Base-by-base conservation (phyloP, 2,329 filamentous ascomycete genomes). In the Iodosphaeria phyllophila region DNA sequence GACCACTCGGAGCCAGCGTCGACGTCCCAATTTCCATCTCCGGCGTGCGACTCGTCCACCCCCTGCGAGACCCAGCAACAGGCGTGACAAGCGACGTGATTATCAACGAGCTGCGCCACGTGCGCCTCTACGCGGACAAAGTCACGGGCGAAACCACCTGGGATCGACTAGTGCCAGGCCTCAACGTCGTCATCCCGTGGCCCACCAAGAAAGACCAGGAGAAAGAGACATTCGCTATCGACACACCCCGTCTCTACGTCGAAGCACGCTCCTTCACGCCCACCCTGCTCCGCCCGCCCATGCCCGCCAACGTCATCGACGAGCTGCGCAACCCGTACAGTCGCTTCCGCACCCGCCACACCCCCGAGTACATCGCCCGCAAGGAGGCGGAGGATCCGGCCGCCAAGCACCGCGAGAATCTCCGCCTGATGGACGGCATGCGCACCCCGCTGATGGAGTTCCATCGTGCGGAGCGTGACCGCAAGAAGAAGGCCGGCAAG, bases 281-380 rank as follows among this genome's bases (percentile, higher is more conserved):
- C n/a, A 77, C 70, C 18, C 58, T 95, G 13, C 56, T 83, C 15
- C 58, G 64, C 10, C 64, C 77, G 14, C 86, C 86, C 9, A 80
- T 92, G 63, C 83, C 86, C 5, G 51, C 59, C 16, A 54, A 51
- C n/a, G 64, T 93, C 18, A 63, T 92, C 35, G 73, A 92, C 46
- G 86, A 95, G 58, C 59, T 95, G 43, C 65, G 83, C 43, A 75
- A 77, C 56, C 75, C 72, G 45, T 92, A 74, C 61, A 78, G 74
- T 37, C 69, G 64, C 40, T 89, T 84, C 67, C 64, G 83, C 41
- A 82, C 73, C 26, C 62, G 79, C 23, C 80, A 92, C 52, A 76
- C 83, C 33, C 54, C 64, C 22, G 75, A 74, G 46, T 92, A 75
- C 44, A 48, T 84, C 26, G 57, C 57, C 35, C 52, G 58, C 50